These are phyloP conservation scores for Calonectria honghensis DNA, from an alignment of 2,329 filamentous ascomycete species.

Conservation along the genomic window DNA sequence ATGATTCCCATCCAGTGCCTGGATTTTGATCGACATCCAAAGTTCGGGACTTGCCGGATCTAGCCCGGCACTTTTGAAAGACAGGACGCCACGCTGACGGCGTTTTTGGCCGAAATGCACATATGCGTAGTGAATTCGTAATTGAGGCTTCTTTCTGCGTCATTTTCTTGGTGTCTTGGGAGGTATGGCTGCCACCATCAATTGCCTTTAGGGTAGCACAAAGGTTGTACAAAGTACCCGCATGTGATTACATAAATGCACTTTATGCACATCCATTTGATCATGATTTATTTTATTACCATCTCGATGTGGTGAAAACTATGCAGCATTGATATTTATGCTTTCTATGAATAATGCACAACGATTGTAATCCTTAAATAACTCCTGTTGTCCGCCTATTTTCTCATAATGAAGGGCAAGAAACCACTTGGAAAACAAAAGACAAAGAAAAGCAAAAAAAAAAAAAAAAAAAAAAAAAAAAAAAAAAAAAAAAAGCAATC, in stretches of 20 bases:
- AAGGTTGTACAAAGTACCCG: not conserved
- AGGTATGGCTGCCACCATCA: not conserved
- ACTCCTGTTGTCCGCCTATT: not conserved
- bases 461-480: not conserved
- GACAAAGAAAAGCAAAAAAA: not conserved
- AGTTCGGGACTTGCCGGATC: not conserved
- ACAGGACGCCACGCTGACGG: not conserved
- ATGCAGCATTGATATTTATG: not conserved
- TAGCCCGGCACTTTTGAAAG: not conserved
- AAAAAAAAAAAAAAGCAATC: not conserved
- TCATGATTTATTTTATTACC: not conserved
- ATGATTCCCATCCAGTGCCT: too few species aligned
- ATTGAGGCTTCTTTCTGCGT: not conserved
- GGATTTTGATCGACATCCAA: not conserved
- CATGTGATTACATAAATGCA: too few species aligned
- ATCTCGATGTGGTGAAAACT: not conserved
- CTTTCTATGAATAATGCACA: not conserved
- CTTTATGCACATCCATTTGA: not conserved
- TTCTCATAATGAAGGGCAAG: too few species aligned
- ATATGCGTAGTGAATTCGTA: not conserved
- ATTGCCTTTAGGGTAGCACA: not conserved
- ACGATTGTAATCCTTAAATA: not conserved
- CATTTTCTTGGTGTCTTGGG: not conserved
- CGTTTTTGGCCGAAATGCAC: not conserved
- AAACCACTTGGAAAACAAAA: too few species aligned